Base-by-base conservation (phyloP, 805 yeast species). In the Ogataea philodendri region DNA sequence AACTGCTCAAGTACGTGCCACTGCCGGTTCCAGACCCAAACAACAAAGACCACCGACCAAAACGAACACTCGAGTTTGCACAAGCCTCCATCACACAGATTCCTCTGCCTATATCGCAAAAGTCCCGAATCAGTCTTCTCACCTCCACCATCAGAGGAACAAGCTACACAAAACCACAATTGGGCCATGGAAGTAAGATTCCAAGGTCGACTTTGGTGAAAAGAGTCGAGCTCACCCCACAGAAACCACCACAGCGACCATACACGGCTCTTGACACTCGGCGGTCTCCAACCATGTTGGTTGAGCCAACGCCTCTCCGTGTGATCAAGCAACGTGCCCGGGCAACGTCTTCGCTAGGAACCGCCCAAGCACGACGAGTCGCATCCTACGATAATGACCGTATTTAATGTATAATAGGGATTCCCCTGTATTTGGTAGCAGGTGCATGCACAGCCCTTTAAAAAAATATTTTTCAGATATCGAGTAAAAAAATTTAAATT, bases 381-480 rank as follows among this genome's bases (percentile, higher is more conserved):
- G 37, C 32, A 9, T 34, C 42, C 16, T 20, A 31, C 10, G 31
- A 35, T 25, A 60, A 35, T 65, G 76, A 74, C 57, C 32, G 37
- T 17, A 32, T 32, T 20, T 28, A 27, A 28, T 37, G 30, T 37
- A 32, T 28, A 40, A 13, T 29, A 21, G 34, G 15, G n/a, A n/a
- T n/a, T n/a, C n/a, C n/a, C n/a, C n/a, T n/a, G n/a, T n/a, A n/a
- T n/a, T n/a, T n/a, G n/a, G n/a, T n/a, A n/a, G n/a, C n/a, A n/a
- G n/a, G n/a, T n/a, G n/a, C n/a, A n/a, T 24, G 40, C 45, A 41
- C 45, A 26, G 45, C 45, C 45, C 15, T 15, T 20, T 33, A 30
- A 19, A 26, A 36, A 36, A 28, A 30, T 9, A 29, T 80, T 77
- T 86, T 78, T 74, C 17, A 79, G 71, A 28, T 78, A 76, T 86